Conservation (phyloP, 257 asterid genomes). For the Nicotiana undulata region DNA sequence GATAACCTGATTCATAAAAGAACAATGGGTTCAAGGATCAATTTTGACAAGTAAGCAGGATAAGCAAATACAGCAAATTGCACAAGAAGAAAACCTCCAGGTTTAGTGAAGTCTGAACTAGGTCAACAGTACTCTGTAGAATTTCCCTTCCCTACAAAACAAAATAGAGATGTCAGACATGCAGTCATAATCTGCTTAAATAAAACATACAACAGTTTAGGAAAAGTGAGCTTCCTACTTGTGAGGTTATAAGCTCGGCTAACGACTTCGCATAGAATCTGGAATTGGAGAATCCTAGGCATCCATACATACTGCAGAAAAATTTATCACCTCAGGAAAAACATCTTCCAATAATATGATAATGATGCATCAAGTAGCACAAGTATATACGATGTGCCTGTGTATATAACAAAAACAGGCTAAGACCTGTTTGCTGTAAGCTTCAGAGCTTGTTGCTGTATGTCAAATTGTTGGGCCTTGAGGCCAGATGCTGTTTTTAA, state of each 20-base stretch:
- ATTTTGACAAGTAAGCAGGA: slow-evolving; percentile 4
- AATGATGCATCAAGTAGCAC: slow-evolving; percentile 14
- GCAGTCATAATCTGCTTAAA: background rate
- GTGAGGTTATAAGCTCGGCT: slow-evolving; percentile 91
- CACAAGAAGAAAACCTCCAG: slow-evolving; percentile 53
- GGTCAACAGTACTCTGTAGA: slow-evolving; percentile 87
- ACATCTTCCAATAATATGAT: background rate
- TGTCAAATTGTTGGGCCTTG: slow-evolving; percentile 86
- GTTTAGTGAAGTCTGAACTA: slow-evolving; percentile 72
- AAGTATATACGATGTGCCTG: background rate
- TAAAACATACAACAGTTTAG: slow-evolving; percentile 1
- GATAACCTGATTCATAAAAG: slow-evolving; percentile 56
- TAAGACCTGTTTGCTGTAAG: slow-evolving; percentile 93
- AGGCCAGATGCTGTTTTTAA: slow-evolving; percentile 79
- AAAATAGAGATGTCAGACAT: slow-evolving; percentile 18
- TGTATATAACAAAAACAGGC: slow-evolving; percentile 3
- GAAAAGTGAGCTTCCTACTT: slow-evolving; percentile 36
- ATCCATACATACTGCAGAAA: slow-evolving; percentile 82
- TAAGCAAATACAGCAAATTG: slow-evolving; percentile 3
- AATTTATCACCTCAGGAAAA: slow-evolving; percentile 16
- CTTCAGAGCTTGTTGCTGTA: slow-evolving; percentile 94
- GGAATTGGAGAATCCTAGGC: slow-evolving; percentile 92
- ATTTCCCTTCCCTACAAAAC: slow-evolving; percentile 88
- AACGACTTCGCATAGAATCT: slow-evolving; percentile 95
- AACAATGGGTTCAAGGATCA: slow-evolving; percentile 12